These are phyloP conservation scores for Gastrolobium bilobum DNA, from an alignment of 306 rosid species.

Conservation along the genomic window DNA sequence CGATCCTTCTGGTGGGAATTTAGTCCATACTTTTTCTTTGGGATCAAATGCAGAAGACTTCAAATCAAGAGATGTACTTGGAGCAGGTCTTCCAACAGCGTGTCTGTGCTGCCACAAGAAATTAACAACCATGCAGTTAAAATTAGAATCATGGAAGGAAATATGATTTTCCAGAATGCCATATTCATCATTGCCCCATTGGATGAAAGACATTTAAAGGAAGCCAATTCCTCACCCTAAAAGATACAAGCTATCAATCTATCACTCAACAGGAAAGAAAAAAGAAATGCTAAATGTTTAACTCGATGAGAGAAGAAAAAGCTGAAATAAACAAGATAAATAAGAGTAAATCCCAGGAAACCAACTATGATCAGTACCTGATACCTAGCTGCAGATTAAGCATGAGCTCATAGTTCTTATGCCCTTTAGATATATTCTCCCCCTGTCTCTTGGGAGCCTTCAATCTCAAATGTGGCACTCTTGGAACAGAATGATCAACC, in stretches of 20 bases:
- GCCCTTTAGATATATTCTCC: slow-evolving; percentile 85
- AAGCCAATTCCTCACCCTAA: slow-evolving; percentile 41
- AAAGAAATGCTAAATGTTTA: not conserved
- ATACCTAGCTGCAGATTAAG: slow-evolving; percentile 97
- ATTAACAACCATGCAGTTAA: slow-evolving; percentile 63
- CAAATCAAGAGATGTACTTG: slow-evolving; percentile 85
- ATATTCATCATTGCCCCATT: slow-evolving; percentile 36
- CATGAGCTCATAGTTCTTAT: slow-evolving; percentile 93
- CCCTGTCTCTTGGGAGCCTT: slow-evolving; percentile 78
- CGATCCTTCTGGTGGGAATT: slow-evolving; percentile 97
- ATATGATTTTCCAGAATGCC: slow-evolving; percentile 30
- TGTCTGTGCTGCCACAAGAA: slow-evolving; percentile 91
- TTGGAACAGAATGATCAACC: slow-evolving; percentile 47
- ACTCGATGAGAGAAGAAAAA: not conserved
- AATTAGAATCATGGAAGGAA: slow-evolving; percentile 48
- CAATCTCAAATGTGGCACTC: slow-evolving; percentile 50
- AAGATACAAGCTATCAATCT: slow-evolving; percentile 24
- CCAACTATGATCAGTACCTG: slow-evolving; percentile 73
- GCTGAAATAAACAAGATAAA: slow-evolving; percentile 21
- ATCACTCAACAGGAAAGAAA: not conserved
- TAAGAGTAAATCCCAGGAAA: not conserved
- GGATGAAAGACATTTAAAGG: slow-evolving; percentile 12
- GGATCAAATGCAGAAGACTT: slow-evolving; percentile 94
- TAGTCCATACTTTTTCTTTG: slow-evolving; percentile 95
- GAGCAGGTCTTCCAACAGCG: slow-evolving; percentile 99